A percentile compares a stretch with the other conserved stretches of the same genome.
Evolutionary conservation across 352 stramenopile species (phyloP).

Genomic region (Phytophthora cactorum): DNA sequence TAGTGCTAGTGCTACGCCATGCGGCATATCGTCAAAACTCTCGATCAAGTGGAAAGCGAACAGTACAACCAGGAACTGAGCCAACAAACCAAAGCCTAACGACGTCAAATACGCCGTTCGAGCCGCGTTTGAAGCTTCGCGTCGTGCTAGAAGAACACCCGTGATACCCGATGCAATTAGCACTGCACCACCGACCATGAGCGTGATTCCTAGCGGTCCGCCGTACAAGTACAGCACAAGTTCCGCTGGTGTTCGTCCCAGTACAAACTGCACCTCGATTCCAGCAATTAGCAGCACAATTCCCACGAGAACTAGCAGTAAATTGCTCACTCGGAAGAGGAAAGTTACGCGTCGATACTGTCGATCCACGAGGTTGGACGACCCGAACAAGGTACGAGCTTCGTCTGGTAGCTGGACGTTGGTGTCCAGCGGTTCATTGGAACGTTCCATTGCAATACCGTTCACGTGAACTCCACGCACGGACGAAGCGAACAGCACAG

Average conservation of each 20-base stretch:
- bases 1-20: slow-evolving; percentile 29
- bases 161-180: slow-evolving; percentile 33
- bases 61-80: slow-evolving; percentile 41
- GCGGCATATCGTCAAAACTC: slow-evolving; percentile 45
- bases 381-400: slow-evolving; percentile 53
- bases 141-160: slow-evolving; percentile 32
- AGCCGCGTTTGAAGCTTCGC: slow-evolving; percentile 36
- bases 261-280: slow-evolving; percentile 56
- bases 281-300: slow-evolving; percentile 55
- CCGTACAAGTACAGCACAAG: slow-evolving; percentile 59
- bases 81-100: slow-evolving; percentile 38
- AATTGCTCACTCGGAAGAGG: slow-evolving; percentile 45
- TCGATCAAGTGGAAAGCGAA: slow-evolving; percentile 50
- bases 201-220: slow-evolving; percentile 36
- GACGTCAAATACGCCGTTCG: slow-evolving; percentile 41
- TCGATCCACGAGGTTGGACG: slow-evolving; percentile 30
- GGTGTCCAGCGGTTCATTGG: slow-evolving; percentile 17
- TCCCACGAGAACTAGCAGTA: slow-evolving; percentile 40
- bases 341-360: slow-evolving; percentile 47
- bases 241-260: slow-evolving; percentile 61
- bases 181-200: slow-evolving; percentile 34
- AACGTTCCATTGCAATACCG: not conserved
- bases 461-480: slow-evolving; percentile 6
- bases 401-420: slow-evolving; percentile 48
- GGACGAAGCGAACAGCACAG: slow-evolving; percentile 10